Evolutionary conservation across 2,329 filamentous ascomycete genomes (phyloP).

Genomic region (Calonectria hongkongensis): DNA sequence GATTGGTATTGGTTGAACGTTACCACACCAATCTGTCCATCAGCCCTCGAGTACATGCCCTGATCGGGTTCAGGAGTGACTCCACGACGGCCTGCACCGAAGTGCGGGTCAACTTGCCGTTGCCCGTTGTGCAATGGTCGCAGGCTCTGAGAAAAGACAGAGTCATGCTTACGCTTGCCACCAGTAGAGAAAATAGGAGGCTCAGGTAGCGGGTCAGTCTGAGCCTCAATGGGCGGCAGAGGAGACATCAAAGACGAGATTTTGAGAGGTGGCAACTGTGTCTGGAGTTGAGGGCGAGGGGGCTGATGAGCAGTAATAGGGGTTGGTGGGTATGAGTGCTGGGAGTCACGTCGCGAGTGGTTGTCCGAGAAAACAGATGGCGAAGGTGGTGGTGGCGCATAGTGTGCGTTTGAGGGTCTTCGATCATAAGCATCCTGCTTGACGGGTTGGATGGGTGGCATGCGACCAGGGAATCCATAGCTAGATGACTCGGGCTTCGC

Average conservation of each 20-base stretch:
- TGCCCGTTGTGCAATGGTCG: constrained; percentile 61
- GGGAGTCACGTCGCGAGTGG: constrained; percentile 57
- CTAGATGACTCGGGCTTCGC: constrained; percentile 63
- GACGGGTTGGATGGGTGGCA: constrained; percentile 56
- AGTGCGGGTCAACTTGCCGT: constrained; percentile 60
- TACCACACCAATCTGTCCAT: constrained; percentile 57
- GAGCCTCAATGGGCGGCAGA: constrained; percentile 60
- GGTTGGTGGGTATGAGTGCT: constrained; percentile 54
- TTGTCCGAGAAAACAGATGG: constrained; percentile 58
- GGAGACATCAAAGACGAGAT: constrained; percentile 60
- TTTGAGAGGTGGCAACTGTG: constrained; percentile 61
- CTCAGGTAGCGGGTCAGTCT: constrained; percentile 56
- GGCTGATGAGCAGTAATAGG: constrained; percentile 55
- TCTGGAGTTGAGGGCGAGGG: constrained; percentile 44
- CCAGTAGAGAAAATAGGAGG: constrained; percentile 55
- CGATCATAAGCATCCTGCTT: constrained; percentile 62
- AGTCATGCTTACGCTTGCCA: constrained; percentile 62
- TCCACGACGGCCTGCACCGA: constrained; percentile 49
- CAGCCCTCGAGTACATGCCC: constrained; percentile 60
- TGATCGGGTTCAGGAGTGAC: constrained; percentile 55
- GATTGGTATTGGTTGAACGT: constrained; percentile 57
- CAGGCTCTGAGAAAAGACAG: constrained; percentile 58
- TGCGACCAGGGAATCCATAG: constrained; percentile 57
- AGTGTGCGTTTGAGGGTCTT: constrained; percentile 60
- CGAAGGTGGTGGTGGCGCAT: constrained; percentile 64